A percentile compares a stretch with the other conserved stretches of the same genome.
Conservation (phyloP, 495 filamentous ascomycete genomes). For the Filosporella fistucella region DNA sequence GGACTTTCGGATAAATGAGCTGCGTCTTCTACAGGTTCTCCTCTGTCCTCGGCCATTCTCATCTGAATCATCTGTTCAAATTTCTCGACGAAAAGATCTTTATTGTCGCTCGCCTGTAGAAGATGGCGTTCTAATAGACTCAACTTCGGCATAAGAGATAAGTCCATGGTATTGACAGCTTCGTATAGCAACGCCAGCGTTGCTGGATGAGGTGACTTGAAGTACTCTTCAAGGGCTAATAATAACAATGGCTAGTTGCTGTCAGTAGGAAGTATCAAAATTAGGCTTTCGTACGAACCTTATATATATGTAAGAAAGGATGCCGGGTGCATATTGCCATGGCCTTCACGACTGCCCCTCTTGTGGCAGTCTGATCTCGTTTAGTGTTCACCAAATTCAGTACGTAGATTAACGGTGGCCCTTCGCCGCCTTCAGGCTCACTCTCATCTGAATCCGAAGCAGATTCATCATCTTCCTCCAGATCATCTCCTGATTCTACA, state of each 20-base stretch:
- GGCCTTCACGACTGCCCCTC: constrained; percentile 93
- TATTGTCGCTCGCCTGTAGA: constrained; percentile 83
- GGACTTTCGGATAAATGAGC: constrained; percentile 41
- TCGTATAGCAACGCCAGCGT: constrained; percentile 87
- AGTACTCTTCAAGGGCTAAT: constrained; percentile 96
- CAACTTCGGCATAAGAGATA: constrained; percentile 87
- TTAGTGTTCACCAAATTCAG: constrained; percentile 98
- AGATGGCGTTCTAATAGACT: constrained; percentile 80
- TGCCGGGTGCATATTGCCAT: constrained; percentile 99
- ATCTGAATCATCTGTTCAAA: constrained; percentile 89
- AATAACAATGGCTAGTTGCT: constrained; percentile 75
- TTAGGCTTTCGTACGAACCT: constrained; percentile 46
- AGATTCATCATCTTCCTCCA: constrained; percentile 46
- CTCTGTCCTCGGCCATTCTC: constrained; percentile 48
- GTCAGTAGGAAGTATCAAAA: not conserved
- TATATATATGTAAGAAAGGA: constrained; percentile 99
- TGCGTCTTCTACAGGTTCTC: constrained; percentile 34
- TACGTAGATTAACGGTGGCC: constrained; percentile 95
- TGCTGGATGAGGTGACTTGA: constrained; percentile 83
- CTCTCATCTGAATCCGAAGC: constrained; percentile 52
- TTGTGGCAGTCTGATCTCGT: constrained; percentile 83
- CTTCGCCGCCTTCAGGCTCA: constrained; percentile 64
- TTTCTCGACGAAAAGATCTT: constrained; percentile 96
- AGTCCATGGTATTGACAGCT: constrained; percentile 93
- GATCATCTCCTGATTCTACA: constrained; percentile 38